A percentile compares a stretch with the other conserved stretches of the same genome.
Conservation (phyloP, 2,329 filamentous ascomycete genomes). For the Teratosphaeria nubilosa region DNA sequence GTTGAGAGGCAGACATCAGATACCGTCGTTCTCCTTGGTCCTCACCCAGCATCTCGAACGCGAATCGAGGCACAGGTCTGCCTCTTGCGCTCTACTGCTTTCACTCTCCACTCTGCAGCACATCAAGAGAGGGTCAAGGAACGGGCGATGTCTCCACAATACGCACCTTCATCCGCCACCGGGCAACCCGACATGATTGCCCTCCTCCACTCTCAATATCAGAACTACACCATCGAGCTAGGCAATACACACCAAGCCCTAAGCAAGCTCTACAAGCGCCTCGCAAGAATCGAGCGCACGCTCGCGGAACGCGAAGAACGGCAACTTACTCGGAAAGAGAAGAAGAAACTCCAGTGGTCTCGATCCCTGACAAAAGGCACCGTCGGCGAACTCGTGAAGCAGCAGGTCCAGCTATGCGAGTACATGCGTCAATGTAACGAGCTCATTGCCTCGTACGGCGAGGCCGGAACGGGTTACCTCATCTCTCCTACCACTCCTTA, state of each 20-base stretch:
- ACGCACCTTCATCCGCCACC: not conserved
- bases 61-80: conserved; percentile 6
- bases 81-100: conserved; percentile 14
- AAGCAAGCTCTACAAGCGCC: conserved; percentile 20
- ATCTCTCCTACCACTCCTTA: conserved; percentile 9
- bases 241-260: conserved; percentile 17
- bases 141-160: not conserved
- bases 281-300: conserved; percentile 14
- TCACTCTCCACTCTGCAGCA: not conserved
- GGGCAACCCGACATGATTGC: conserved; percentile 12
- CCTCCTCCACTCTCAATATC: conserved; percentile 18
- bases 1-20: not conserved
- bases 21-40: not conserved
- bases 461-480: not conserved
- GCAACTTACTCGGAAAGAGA: conserved; percentile 15
- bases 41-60: not conserved
- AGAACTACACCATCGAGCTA: conserved; percentile 17
- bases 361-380: conserved; percentile 12
- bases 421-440: conserved; percentile 17
- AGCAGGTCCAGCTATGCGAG: conserved; percentile 17
- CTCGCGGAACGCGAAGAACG: conserved; percentile 14
- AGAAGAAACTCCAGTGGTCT: conserved; percentile 22
- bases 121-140: not conserved
- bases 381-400: conserved; percentile 13
- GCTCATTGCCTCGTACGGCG: conserved; percentile 15